Base-by-base conservation (phyloP, 2,329 filamentous ascomycete species). In the Exophiala lecanii-corni region DNA sequence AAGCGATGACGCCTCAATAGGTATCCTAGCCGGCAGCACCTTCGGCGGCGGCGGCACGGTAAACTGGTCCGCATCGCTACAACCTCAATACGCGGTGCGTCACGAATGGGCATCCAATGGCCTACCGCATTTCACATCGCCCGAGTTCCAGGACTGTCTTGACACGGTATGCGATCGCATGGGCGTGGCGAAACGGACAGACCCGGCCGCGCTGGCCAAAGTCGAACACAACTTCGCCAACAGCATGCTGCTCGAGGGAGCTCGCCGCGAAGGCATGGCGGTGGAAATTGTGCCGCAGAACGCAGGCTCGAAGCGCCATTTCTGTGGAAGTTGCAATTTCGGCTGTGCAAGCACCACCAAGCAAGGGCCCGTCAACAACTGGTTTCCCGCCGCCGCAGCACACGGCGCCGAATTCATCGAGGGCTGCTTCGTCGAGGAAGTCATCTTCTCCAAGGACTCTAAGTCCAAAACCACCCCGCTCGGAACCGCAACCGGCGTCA, bases 31-130 rank as follows among this genome's bases (percentile, higher is more conserved):
- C 0, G 89, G 86, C 2, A 76, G 79, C 43, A 78, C 78, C 21
- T 94, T 84, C 79, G 89, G 89, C 20, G 89, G 89, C 31, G 89
- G 89, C 42, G 89, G 89, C 4, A 88, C 86, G 0, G 66, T 95
- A 55, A 96, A 96, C 64, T 96, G 89, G 89, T 84, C 71, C 17
- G 78, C 78, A 4, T 74, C 73, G 3, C 59, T 82, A 12, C 77
- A 82, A 54, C 84, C 86, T 0, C 86, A 91, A 59, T 79, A 77
- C 18, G 85, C 74, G 51, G 86, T 95, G 1, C 78, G 89, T 3
- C 71, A 79, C 53, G 87, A 95, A 64, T 96, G 91, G 89, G 45
- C 47, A 5, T 19, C 33, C 25, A 33, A 67, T 12, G 81, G 81
- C 0, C 68, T 96, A 17, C 73, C 76, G 0, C 83, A 94, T 56